Percentiles rank a stretch among this genome's conserved stretches.
Evolutionary conservation across 441 rosid genomes (phyloP).

Genomic region (Metrosideros polymorpha): DNA sequence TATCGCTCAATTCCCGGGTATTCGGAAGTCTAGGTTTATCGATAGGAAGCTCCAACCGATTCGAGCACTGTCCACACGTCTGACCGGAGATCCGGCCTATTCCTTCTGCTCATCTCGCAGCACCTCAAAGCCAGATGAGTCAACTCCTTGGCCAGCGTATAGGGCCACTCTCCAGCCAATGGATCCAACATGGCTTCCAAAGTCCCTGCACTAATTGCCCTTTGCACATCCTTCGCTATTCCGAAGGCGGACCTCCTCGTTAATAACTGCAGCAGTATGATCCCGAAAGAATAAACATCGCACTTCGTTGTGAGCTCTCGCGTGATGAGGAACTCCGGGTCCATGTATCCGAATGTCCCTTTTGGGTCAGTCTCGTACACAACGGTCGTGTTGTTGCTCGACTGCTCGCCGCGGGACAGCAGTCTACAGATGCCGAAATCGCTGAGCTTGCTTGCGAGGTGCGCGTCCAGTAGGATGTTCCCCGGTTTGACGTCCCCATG

Average conservation of each 20-base stretch:
- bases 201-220: constrained; percentile 47
- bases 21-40: not conserved
- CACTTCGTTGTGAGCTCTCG: constrained; percentile 85
- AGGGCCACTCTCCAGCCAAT: constrained; percentile 95
- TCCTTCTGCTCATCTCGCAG: constrained; percentile 54
- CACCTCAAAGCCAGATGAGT: constrained; percentile 78
- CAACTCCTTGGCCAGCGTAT: constrained; percentile 77
- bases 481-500: constrained; percentile 89
- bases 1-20: not conserved
- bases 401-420: constrained; percentile 15
- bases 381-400: constrained; percentile 25
- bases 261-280: constrained; percentile 59
- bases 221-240: constrained; percentile 57
- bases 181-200: constrained; percentile 63
- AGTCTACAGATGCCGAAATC: constrained; percentile 70
- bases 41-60: constrained; percentile 85
- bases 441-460: constrained; percentile 62
- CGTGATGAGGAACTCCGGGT: constrained; percentile 58
- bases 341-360: constrained; percentile 65
- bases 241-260: constrained; percentile 68
- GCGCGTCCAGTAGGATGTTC: constrained; percentile 72
- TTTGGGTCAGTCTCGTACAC: constrained; percentile 48
- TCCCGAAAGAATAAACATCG: constrained; percentile 83
- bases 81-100: constrained; percentile 71
- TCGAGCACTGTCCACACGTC: constrained; percentile 86